These are phyloP conservation scores for Buddleja alternifolia DNA, from an alignment of 257 asterid genomes.

Conservation along the genomic window DNA sequence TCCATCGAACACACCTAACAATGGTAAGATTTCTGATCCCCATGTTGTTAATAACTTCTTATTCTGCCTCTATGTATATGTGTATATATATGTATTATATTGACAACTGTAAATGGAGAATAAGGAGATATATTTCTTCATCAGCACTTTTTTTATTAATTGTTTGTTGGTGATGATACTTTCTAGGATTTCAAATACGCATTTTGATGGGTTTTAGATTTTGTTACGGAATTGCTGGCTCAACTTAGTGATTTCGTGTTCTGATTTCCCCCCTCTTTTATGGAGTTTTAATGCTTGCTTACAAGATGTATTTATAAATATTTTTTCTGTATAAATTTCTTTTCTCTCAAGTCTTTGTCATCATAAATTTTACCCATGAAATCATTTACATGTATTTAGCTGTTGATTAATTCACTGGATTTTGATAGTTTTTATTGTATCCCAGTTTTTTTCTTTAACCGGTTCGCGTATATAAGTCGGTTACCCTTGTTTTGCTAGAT, in stretches of 20 bases:
- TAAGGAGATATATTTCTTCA: background rate
- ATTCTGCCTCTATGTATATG: background rate
- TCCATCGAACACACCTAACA: conserved; percentile 1
- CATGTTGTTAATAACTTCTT: background rate
- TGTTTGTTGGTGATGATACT: background rate
- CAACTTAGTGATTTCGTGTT: background rate
- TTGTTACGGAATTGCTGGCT: background rate
- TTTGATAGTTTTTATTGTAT: background rate
- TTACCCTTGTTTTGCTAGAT: background rate
- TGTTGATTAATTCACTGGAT: background rate
- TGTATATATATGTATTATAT: background rate
- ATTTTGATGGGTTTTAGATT: background rate
- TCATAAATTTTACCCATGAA: too few relatives aligned
- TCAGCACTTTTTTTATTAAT: background rate
- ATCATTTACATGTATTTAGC: too few relatives aligned
- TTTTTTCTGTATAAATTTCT: too few relatives aligned
- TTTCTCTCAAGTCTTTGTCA: too few relatives aligned
- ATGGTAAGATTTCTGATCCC: conserved; percentile 34
- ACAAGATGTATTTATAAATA: too few relatives aligned
- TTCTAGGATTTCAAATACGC: background rate
- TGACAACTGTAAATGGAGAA: too few relatives aligned
- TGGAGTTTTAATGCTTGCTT: background rate
- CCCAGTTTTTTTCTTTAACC: background rate
- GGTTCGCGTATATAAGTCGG: background rate
- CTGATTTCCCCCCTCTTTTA: background rate